Evolutionary conservation across 805 yeast genomes (phyloP), one percentile per base, ranked within the genome.

Genomic region (Isabelozyma pseudorhagii): DNA sequence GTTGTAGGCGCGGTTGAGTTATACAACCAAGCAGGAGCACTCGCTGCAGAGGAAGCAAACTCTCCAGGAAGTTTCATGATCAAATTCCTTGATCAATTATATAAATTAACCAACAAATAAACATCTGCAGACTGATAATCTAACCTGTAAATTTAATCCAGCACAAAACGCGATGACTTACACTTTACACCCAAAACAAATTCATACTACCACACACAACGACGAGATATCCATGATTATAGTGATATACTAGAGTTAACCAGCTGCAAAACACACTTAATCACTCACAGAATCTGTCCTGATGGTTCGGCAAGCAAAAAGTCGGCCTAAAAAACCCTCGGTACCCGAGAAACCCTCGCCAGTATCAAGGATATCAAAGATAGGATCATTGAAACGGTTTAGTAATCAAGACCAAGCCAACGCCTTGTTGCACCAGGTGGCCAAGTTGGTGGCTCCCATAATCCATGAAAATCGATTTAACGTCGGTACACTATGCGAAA

Each of bases 401-500:
- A 54, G 66, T 3, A 77, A 74, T 54, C 60, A 62, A 44, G 77
- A 71, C 14, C 56, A 66, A 45, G 78, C 79, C 5, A 59, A 59
- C 31, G 79, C 80, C 14, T 54, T 88, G 40, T 73, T 91, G 3
- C 87, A 85, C 53, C 82, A 85, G 43, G 75, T 89, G 13, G 92
- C 93, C 3, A 76, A 74, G 25, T 66, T 77, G 31, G 94, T 87
- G 11, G 84, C 92, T 2, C 97, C 96, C 3, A 67, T 93, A 46
- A 88, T 93, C 84, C 79, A 82, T 50, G 80, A 80, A 40, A 77
- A 83, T 51, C 76, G 79, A 4, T 81, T 88, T 61, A 81, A 78
- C 47, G 93, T 92, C 2, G 83, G 82, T 0, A 69, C 78, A 0
- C 64, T 93, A 13, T 80, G 87, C 54, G 98, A 93, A 64, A 88